Base-by-base conservation (phyloP, 2,329 filamentous ascomycete genomes). In the Bretziella fagacearum region DNA sequence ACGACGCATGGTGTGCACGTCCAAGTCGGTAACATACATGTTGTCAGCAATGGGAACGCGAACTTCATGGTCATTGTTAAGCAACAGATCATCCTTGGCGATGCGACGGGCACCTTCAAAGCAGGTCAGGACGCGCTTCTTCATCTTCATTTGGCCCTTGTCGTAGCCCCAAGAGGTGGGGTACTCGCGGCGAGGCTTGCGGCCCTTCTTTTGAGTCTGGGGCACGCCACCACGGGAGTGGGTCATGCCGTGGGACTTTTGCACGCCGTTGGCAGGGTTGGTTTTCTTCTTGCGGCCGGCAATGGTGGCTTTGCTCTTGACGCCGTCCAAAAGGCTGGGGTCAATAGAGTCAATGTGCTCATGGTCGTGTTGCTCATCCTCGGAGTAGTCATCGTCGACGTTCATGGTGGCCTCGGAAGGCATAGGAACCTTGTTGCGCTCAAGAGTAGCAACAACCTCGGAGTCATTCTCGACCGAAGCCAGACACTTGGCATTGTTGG, bases 61-160 rank as follows among this genome's bases (percentile, higher is more conserved):
- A 30, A 96, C 85, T 64, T 98, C 91, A 57, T 91, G 87, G 56
- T 94, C 86, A 13, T 83, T 86, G 55, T 87, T 85, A 43, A 98
- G 78, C 86, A 95, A 93, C 85, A 96, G 91, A 64, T 98, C 91
- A 59, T 98, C 91, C 68, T 96, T 96, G 74, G 84, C 91, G 43
- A 98, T 71, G 35, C 89, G 79, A 46, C 87, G 78, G 13, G 73
- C 73, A 1, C 91, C 91, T 58, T 96, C 86, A 57, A 93, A 98
- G 17, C 93, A 84, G 53, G 85, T 85, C 57, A 96, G 71, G 47
- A 95, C 85, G 23, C 91, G 83, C 74, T 95, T 95, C 76, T 93
- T 95, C 77, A 93, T 93, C 59, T 83, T 93, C 84, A 96, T 94
- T 67, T 91, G 86, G 57, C 84, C 82, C 57, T 83, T 79, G 52